These are phyloP conservation scores for Coemansia sp. DNA, from an alignment of 192 early-diverging fungal species.

Conservation along the genomic window DNA sequence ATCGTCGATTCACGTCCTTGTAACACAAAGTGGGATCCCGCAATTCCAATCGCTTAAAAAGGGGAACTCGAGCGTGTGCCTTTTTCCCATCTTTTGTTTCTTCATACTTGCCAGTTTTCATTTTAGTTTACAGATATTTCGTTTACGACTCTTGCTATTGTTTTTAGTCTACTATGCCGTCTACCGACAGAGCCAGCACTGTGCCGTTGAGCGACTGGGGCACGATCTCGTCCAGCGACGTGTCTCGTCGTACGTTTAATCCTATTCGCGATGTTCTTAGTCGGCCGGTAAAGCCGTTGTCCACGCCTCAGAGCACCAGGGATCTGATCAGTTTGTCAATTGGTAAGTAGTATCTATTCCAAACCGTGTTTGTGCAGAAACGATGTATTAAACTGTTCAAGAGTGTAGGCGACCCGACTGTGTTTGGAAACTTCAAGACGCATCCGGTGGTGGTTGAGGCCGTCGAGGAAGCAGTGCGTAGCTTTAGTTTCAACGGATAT, in stretches of 20 bases:
- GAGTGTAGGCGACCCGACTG: constrained; percentile 73
- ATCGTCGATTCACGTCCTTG: neutral
- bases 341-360: constrained; percentile 15
- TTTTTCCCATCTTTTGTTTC: neutral
- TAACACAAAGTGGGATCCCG: too few relatives aligned
- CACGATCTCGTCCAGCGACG: constrained; percentile 60
- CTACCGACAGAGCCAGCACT: constrained; percentile 25
- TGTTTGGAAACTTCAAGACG: constrained; percentile 89
- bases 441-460: constrained; percentile 67
- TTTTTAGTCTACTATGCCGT: constrained; percentile 19
- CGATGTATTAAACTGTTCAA: neutral
- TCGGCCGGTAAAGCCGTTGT: constrained; percentile 68
- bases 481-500: constrained; percentile 84
- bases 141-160: neutral
- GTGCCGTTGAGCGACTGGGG: constrained; percentile 27
- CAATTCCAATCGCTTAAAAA: too few relatives aligned
- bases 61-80: too few relatives aligned
- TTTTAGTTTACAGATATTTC: neutral
- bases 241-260: constrained; percentile 75
- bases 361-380: neutral
- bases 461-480: constrained; percentile 65
- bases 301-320: constrained; percentile 51
- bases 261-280: constrained; percentile 87
- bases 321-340: constrained; percentile 46
- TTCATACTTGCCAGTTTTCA: neutral